Evolutionary conservation across 441 rosid genomes (phyloP).

Genomic region (Populus trichocarpa): DNA sequence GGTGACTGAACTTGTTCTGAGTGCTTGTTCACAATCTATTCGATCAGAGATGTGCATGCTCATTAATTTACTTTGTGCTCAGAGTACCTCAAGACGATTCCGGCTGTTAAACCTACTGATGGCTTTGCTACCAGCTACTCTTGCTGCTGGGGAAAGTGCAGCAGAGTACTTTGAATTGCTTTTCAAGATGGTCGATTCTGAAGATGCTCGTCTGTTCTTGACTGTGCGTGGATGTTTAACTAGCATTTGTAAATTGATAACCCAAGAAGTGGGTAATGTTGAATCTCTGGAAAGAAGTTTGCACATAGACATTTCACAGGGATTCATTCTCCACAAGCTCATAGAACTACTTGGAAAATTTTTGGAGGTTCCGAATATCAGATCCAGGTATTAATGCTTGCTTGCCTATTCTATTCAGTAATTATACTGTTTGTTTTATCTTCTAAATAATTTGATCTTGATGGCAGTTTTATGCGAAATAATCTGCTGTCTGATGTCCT

Average conservation of each 20-base stretch:
- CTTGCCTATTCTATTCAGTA: too few relatives aligned
- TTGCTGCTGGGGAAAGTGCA: conserved; percentile 97
- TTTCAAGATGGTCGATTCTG: conserved; percentile 90
- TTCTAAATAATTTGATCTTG: too few relatives aligned
- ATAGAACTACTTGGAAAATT: conserved; percentile 97
- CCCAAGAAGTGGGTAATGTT: conserved; percentile 92
- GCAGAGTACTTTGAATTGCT: conserved; percentile 98
- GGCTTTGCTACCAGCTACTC: conserved; percentile 87
- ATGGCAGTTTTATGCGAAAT: conserved; percentile 74
- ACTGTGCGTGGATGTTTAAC: conserved; percentile 92
- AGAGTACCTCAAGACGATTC: conserved; percentile 84
- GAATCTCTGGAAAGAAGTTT: conserved; percentile 96
- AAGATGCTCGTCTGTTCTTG: conserved; percentile 97
- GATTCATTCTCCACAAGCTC: conserved; percentile 98
- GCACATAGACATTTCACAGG: conserved; percentile 98
- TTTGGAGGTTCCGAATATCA: conserved; percentile 88
- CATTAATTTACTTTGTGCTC: conserved; percentile 85
- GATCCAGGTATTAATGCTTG: conserved; percentile 38
- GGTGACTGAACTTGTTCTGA: conserved; percentile 97
- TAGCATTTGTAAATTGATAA: conserved; percentile 80
- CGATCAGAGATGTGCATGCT: conserved; percentile 99
- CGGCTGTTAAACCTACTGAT: conserved; percentile 87
- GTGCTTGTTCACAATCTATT: conserved; percentile 99
- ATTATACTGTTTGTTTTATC: too few relatives aligned
- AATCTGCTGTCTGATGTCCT: conserved; percentile 92